Base-by-base conservation (phyloP, 225 moss, liverwort and hornwort species). In the Anthoceros angustus region DNA sequence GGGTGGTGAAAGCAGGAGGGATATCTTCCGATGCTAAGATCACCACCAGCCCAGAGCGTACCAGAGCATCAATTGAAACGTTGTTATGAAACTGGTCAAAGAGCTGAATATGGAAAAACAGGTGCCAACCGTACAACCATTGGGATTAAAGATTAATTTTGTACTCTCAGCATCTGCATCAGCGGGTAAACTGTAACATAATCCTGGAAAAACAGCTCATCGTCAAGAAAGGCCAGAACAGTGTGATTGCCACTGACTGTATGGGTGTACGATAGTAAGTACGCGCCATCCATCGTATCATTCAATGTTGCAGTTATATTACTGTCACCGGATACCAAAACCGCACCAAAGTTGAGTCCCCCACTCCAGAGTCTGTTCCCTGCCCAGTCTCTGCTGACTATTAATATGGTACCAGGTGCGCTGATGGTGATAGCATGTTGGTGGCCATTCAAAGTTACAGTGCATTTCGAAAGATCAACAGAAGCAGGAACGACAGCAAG, bases 61-160 rank as follows among this genome's bases (percentile, higher is more conserved):
- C 70, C 9, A 85, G 66, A 18, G 72, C 78, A 25, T 73, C 82
- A 70, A 74, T 64, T 32, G 78, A 77, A 12, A 82, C 74, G 45
- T 82, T 85, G 39, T 85, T 82, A 14, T 55, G 48, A 55, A 82
- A 72, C 62, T 70, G 70, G 39, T 85, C 82, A 63, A 77, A 80
- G 24, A 82, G 46, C 62, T 85, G 82, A 42, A 85, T 75, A 26
- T 65, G 72, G 39, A 82, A 70, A 16, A 64, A 75, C 15, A 70
- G 62, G 71, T 66, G 68, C 76, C 80, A 42, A 72, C 67, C 0
- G 10, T 45, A 18, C 82, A 85, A 0, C 74, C 79, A 42, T 67
- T 74, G 26, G 65, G 49, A 43, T 85, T 79, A 7, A 82, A 61
- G 10, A 66, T 70, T 0, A 85, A 39, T 0, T 66, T 0, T 45